These are phyloP conservation scores for Saussurea involucrata DNA, from an alignment of 129 eudicot species.

Conservation along the genomic window DNA sequence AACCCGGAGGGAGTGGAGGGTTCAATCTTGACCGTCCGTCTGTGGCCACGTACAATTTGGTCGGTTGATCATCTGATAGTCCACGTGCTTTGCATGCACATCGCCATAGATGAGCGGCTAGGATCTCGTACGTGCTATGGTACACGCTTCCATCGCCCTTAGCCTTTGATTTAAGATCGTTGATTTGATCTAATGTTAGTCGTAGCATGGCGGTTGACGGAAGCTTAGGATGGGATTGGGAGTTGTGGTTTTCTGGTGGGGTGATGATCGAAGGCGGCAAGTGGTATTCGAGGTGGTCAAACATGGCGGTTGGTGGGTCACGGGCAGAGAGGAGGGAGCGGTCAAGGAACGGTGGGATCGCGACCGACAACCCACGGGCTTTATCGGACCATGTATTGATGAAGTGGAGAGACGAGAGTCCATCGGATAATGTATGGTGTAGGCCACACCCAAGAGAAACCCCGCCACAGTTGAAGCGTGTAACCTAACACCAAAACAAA, in stretches of 20 bases:
- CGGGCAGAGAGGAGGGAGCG: conserved; percentile 56
- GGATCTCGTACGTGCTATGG: conserved; percentile 45
- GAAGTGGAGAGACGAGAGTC: conserved; percentile 48
- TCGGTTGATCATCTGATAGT: conserved; percentile 32
- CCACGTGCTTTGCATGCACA: conserved; percentile 58
- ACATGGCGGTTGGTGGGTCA: conserved; percentile 47
- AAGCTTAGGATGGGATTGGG: conserved; percentile 6
- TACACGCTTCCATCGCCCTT: conserved; percentile 21
- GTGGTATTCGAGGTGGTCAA: conserved; percentile 48
- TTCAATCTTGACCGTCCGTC: conserved; percentile 49
- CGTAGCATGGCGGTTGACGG: conserved; percentile 34
- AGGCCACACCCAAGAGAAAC: conserved; percentile 41
- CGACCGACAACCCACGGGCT: conserved; percentile 38
- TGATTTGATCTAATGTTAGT: conserved; percentile 42
- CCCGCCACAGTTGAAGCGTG: conserved; percentile 61
- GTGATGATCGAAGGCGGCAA: conserved; percentile 35
- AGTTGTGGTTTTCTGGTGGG: not conserved
- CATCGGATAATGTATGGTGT: conserved; percentile 49
- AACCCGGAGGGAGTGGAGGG: conserved; percentile 55
- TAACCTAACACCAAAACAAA: conserved; percentile 34
- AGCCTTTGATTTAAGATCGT: conserved; percentile 38
- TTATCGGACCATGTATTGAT: conserved; percentile 52
- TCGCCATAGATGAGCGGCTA: conserved; percentile 66
- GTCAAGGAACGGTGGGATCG: conserved; percentile 59
- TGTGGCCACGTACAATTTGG: conserved; percentile 45